Conservation (phyloP, 2,329 filamentous ascomycete species). For the Pseudocercospora macadamiae region DNA sequence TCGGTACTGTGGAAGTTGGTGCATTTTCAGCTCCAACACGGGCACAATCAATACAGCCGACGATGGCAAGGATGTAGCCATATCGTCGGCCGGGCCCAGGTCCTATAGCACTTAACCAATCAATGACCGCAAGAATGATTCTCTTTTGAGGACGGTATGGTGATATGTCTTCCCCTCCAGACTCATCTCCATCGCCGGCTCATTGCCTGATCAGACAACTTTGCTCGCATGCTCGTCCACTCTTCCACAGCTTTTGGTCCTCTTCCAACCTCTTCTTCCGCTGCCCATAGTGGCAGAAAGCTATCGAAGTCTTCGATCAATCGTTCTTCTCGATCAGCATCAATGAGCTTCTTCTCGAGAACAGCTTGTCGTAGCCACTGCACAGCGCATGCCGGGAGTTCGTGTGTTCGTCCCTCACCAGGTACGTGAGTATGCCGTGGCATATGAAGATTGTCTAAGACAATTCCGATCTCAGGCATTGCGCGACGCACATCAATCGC, state of each 20-base stretch:
- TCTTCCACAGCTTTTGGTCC: slow-evolving; percentile 16
- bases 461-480: slow-evolving; percentile 9
- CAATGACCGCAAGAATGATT: not conserved
- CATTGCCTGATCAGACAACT: slow-evolving; percentile 28
- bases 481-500: slow-evolving; percentile 19
- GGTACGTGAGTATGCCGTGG: not conserved
- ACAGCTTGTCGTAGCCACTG: slow-evolving; percentile 26
- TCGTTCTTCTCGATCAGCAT: slow-evolving; percentile 22
- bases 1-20: not conserved
- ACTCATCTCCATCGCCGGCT: slow-evolving; percentile 24
- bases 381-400: slow-evolving; percentile 13
- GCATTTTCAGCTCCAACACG: not conserved
- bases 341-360: slow-evolving; percentile 14
- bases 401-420: not conserved
- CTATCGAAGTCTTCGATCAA: slow-evolving; percentile 30
- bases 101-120: not conserved
- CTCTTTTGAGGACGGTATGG: no score
- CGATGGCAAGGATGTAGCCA: not conserved
- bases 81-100: not conserved
- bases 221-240: slow-evolving; percentile 10
- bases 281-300: slow-evolving; percentile 26
- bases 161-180: not conserved
- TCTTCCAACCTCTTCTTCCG: slow-evolving; percentile 21
- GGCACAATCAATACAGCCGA: not conserved
- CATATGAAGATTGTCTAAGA: slow-evolving; percentile 6